Evolutionary conservation across 2,329 filamentous ascomycete species (phyloP), one percentile per base, ranked within the genome.

Genomic region (Ophiostoma sp.): DNA sequence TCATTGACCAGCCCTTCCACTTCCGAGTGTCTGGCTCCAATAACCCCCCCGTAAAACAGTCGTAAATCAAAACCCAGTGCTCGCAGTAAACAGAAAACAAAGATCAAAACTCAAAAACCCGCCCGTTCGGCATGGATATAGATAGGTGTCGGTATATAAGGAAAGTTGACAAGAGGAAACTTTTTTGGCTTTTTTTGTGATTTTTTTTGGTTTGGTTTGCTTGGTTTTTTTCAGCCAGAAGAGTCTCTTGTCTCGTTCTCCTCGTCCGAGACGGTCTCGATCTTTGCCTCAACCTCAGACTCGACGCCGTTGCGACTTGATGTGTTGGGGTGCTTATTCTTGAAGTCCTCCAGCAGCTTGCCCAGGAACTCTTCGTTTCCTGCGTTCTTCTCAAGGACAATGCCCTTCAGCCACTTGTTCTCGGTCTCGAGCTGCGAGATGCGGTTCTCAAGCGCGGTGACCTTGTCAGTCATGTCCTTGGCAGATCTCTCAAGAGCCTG

Each of bases 401-500:
- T 82, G 76, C 90, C 89, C 82, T 91, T 91, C 72, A 93, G 79
- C 90, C 89, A 92, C 76, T 90, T 89, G 79, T 93, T 93, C 79
- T 93, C 89, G 73, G 89, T 90, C 80, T 92, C 89, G n/a, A 94
- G 84, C 75, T 92, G 88, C 69, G 85, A 84, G 67, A 95, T 89
- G 69, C 87, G 87, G 74, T 84, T 84, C 79, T 96, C 91, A 6
- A 96, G 83, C 18, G 82, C 81, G 18, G 85, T 82, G 66, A 93
- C 90, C 80, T 93, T 93, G 63, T 95, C 90, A 41, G 86, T 86
- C 79, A 94, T 91, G 73, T 96, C 92, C 78, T 93, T 92, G 74
- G 92, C 89, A 3, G 87, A 89, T 75, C 87, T 87, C 78, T 94
- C 91, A 66, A 96, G 86, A 8, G 91, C 89, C 78, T 93, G 90